Evolutionary conservation across 352 stramenopile species (phyloP).

Genomic region (Globisporangium recalcitrans): DNA sequence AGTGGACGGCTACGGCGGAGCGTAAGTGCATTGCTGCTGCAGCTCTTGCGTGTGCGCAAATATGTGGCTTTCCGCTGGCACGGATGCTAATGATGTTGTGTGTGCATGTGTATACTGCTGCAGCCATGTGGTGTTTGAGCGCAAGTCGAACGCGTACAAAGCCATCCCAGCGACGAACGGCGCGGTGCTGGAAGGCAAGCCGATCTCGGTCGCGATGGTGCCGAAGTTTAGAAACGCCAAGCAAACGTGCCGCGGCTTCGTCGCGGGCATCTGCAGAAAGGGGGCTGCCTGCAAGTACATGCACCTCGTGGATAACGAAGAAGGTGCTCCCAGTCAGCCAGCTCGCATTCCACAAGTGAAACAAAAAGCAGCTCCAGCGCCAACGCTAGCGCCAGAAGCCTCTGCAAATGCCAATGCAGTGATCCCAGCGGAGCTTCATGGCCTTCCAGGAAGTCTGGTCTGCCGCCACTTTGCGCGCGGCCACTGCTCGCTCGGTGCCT

Average conservation of each 20-base stretch:
- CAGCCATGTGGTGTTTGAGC: conserved; percentile 40
- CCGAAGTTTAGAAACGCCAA: conserved; percentile 34
- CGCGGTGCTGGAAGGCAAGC: conserved; percentile 47
- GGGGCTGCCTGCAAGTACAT: conserved; percentile 66
- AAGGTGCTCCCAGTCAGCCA: not conserved
- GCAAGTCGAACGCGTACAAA: conserved; percentile 26
- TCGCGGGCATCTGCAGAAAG: conserved; percentile 50
- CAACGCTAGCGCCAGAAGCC: too few species aligned
- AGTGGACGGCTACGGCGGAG: conserved; percentile 40
- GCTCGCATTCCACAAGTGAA: not conserved
- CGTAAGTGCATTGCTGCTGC: conserved; percentile 35
- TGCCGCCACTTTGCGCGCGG: conserved; percentile 56
- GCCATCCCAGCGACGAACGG: conserved; percentile 41
- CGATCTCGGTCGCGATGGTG: conserved; percentile 41
- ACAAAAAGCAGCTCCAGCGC: not conserved
- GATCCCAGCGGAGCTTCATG: conserved; percentile 20
- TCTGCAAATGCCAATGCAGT: conserved; percentile 2
- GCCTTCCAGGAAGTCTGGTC: conserved; percentile 28
- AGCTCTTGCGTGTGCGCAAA: not conserved
- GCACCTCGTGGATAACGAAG: not conserved
- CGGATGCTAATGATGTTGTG: not conserved
- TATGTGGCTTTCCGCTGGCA: too few species aligned
- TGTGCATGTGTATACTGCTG: not conserved
- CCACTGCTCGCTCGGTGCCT: conserved; percentile 30
- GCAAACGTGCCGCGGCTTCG: conserved; percentile 46